Evolutionary conservation across 2,329 filamentous ascomycete species (phyloP), one percentile per base, ranked within the genome.

Genomic region (Phialophora tarda): DNA sequence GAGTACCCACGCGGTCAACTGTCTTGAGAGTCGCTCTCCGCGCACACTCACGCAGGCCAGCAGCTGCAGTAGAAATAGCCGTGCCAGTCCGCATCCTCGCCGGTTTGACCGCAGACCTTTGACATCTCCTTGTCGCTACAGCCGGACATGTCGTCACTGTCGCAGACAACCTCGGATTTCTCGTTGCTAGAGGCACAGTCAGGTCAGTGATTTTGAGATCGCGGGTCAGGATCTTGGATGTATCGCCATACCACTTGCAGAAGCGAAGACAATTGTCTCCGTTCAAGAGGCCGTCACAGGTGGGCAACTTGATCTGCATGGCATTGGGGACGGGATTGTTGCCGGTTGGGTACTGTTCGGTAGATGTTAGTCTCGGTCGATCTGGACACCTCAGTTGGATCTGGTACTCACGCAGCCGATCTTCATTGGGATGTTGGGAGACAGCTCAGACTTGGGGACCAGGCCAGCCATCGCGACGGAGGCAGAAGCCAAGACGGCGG

Each of bases 251-350:
- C 58, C 58, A 60, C 17, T 47, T 50, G 44, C 58, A 60, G 58
- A 60, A 60, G 44, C 58, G 58, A 34, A 51, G 26, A 34, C 58
- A 60, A 28, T 60, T 60, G 26, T 60, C 58, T 11, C 57, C 44
- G 38, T 60, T 60, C 14, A 60, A 26, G 17, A 21, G 26, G 58
- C 58, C 58, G n/a, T 60, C 28, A 30, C 58, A 60, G 23, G 17
- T 50, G 7, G 41, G 7, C 6, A 60, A 28, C 6, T 50, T 30
- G 21, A 26, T 44, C 26, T 17, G 5, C 58, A 60, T 32, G 58
- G 41, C 41, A 11, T 47, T 60, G 58, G 58, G 58, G 17, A 14
- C 26, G 10, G 44, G 41, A 6, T 26, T 32, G 47, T 60, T 60
- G 28, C 58, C 58, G 28, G 58, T 60, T 12, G 58, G 26, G n/a